Conservation (phyloP, 495 filamentous ascomycete species). For the Aspergillus indologenus region DNA sequence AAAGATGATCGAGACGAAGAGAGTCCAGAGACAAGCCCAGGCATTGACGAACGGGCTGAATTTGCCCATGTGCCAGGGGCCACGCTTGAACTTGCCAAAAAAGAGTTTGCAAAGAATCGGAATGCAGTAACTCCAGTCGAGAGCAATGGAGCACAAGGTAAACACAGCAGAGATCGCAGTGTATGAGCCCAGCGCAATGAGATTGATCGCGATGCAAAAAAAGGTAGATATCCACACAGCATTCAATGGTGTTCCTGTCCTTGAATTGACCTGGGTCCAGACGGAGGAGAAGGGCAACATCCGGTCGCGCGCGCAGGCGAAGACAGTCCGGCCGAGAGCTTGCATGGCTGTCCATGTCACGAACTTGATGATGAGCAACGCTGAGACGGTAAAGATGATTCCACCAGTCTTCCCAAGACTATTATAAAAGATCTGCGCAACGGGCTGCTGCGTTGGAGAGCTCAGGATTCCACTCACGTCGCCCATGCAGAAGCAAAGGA, state of each 20-base stretch:
- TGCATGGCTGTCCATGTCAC: constrained; percentile 62
- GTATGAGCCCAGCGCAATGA: constrained; percentile 61
- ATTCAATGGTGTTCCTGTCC: constrained; percentile 56
- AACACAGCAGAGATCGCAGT: constrained; percentile 61
- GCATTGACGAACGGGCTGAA: constrained; percentile 45
- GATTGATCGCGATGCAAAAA: constrained; percentile 57
- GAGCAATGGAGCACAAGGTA: constrained; percentile 59
- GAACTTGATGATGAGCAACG: constrained; percentile 50
- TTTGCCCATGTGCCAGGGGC: constrained; percentile 59
- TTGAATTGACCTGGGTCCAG: constrained; percentile 53
- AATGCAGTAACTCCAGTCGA: constrained; percentile 63
- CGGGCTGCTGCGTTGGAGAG: constrained; percentile 53
- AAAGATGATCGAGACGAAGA: constrained; percentile 60
- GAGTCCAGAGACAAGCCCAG: constrained; percentile 57
- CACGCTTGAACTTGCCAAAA: constrained; percentile 54
- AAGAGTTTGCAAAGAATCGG: constrained; percentile 60
- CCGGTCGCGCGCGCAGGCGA: constrained; percentile 59
- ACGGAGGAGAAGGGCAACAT: constrained; percentile 52
- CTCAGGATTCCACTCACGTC: constrained; percentile 43
- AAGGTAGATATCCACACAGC: constrained; percentile 59
- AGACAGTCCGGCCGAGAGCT: constrained; percentile 58
- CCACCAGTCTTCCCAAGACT: constrained; percentile 55
- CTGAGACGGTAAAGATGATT: constrained; percentile 58
- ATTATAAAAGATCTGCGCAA: constrained; percentile 64
- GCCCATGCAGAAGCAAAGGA: constrained; percentile 61